Base-by-base conservation (phyloP, 345 rosid species). In the Brassica juncea region DNA sequence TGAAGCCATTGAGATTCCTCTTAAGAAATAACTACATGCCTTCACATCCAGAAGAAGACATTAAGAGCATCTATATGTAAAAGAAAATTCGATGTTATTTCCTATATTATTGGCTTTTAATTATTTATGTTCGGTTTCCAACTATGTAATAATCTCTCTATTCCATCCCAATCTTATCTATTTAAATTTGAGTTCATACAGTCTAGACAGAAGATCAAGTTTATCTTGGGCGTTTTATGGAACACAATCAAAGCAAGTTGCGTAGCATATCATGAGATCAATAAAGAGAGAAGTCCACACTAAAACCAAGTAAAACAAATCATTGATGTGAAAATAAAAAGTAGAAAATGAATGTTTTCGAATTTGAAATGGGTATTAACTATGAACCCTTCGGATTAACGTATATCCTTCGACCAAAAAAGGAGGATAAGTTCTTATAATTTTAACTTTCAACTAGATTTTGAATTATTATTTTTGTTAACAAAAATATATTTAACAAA, bases 71-170 rank as follows among this genome's bases (percentile, higher is more conserved):
- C 19, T 58, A 61, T 25, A 35, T 23, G 25, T 60, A 32, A 64
- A 62, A 16, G 27, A 78, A 7, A 37, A 44, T 52, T 34, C 2
- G 12, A 74, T 69, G 75, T 61, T 25, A 16, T 66, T 64, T 25
- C 72, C 70, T 70, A 35, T 80, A 74, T 62, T 69, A 75, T 75
- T 75, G 31, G 9, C 31, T 31, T 47, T 74, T 74, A n/a, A 30
- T 42, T 30, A 52, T 35, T 61, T 69, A 66, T 62, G 65, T 79
- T 52, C 49, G 37, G 64, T 67, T 79, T 68, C 47, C 63, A 39
- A 70, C 71, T 55, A 74, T 80, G 76, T 75, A 75, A 80, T 75
- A 74, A 74, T 37, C 71, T 68, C 79, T 70, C 66, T 25, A 1
- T 80, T 52, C 47, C 68, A 72, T 57, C 73, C 0, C 63, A 54